phyloP scores from a whole-genome alignment of 2,329 filamentous ascomycete genomes.

The Sarocladium strictum region DNA sequence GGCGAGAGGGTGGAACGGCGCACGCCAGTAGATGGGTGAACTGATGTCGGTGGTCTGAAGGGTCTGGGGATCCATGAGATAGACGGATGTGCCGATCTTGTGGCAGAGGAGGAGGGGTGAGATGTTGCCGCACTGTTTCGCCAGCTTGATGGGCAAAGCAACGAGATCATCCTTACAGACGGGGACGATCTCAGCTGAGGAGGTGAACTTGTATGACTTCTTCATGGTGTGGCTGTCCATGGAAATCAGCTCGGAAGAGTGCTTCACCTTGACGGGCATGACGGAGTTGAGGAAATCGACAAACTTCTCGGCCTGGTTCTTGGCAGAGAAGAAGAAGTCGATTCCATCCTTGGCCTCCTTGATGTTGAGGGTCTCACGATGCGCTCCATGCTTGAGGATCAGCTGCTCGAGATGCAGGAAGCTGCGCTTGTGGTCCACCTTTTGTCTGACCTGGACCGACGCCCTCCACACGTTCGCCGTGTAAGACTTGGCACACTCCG shows the following conservation, averaged over 20 bases:
- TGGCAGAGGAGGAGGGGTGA: slow-evolving; percentile 80
- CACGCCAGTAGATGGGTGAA: slow-evolving; percentile 80
- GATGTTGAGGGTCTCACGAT: slow-evolving; percentile 94
- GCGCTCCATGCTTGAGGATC: slow-evolving; percentile 88
- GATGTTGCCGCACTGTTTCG: slow-evolving; percentile 84
- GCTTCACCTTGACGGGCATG: slow-evolving; percentile 70
- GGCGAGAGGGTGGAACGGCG: slow-evolving; percentile 77
- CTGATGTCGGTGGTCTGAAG: slow-evolving; percentile 86
- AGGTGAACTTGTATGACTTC: slow-evolving; percentile 93
- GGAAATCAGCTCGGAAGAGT: slow-evolving; percentile 79
- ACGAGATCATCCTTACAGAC: slow-evolving; percentile 97
- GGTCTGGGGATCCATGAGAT: slow-evolving; percentile 83
- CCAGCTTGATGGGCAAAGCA: slow-evolving; percentile 83
- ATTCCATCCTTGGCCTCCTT: slow-evolving; percentile 94
- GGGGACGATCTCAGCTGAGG: slow-evolving; percentile 80
- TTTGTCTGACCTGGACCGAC: slow-evolving; percentile 90
- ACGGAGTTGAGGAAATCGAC: slow-evolving; percentile 85
- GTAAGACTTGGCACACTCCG: slow-evolving; percentile 92
- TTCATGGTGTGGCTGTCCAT: slow-evolving; percentile 86
- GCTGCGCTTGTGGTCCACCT: slow-evolving; percentile 88
- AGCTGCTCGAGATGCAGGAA: slow-evolving; percentile 77
- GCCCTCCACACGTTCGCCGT: slow-evolving; percentile 95
- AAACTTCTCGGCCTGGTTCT: slow-evolving; percentile 89
- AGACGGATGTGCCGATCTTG: slow-evolving; percentile 81
- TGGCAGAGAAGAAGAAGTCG: slow-evolving; percentile 87